These are phyloP conservation scores for Nicotiana knightiana DNA, from an alignment of 257 asterid species.

Conservation along the genomic window DNA sequence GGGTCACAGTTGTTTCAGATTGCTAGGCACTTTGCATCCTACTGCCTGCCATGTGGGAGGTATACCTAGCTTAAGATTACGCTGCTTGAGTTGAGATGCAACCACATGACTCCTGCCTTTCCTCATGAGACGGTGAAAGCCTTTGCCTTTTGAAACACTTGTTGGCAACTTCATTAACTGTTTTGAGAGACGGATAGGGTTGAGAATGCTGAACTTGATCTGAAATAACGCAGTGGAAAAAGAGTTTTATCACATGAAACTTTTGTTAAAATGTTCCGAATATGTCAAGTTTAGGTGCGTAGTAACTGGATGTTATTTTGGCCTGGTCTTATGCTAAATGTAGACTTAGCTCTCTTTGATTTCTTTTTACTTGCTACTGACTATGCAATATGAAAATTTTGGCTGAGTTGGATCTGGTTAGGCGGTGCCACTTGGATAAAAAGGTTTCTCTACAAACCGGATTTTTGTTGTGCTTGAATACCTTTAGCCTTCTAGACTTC, in stretches of 20 bases:
- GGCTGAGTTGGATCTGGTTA: neutral
- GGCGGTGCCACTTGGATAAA: neutral
- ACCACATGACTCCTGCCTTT: neutral
- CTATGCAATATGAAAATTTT: neutral
- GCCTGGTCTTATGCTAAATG: too few species aligned
- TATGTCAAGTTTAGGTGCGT: neutral
- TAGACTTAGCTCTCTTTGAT: too few species aligned
- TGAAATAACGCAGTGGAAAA: neutral
- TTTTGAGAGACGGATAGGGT: neutral
- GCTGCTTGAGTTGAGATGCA: too few species aligned
- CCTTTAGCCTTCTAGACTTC: neutral
- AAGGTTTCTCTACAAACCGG: neutral
- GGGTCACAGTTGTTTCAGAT: neutral
- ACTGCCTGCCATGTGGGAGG: too few species aligned
- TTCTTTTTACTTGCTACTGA: neutral
- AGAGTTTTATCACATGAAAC: neutral
- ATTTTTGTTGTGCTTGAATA: neutral
- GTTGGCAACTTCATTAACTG: neutral
- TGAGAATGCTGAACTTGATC: neutral
- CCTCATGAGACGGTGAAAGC: neutral
- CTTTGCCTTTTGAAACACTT: neutral
- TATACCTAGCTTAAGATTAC: too few species aligned
- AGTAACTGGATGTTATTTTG: too few species aligned
- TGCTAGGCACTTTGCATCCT: too few species aligned
- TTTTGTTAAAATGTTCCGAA: neutral